These are phyloP conservation scores for Saturnispora sekii DNA, from an alignment of 805 yeast genomes.

Conservation along the genomic window DNA sequence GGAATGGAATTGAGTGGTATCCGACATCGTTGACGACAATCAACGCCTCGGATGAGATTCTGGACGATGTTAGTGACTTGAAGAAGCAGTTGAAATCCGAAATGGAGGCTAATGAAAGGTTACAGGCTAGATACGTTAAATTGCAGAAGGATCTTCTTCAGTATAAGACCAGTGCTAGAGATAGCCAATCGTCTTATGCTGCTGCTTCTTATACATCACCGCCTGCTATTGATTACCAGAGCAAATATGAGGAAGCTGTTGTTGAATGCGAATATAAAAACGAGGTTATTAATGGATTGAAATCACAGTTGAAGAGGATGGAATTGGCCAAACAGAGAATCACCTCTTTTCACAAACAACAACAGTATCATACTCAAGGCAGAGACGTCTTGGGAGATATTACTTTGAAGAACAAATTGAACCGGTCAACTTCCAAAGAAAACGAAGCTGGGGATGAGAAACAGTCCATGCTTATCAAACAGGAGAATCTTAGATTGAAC, in stretches of 20 bases:
- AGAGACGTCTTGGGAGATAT: constrained; percentile 5
- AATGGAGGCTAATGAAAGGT: constrained; percentile 24
- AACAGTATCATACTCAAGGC: neutral
- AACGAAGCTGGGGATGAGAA: constrained; percentile 14
- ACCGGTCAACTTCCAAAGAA: neutral
- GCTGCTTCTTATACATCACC: constrained; percentile 14
- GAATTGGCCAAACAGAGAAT: constrained; percentile 5
- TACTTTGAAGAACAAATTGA: neutral
- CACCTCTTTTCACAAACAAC: constrained; percentile 8
- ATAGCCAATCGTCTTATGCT: constrained; percentile 30
- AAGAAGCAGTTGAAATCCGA: constrained; percentile 19
- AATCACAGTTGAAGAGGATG: constrained; percentile 5
- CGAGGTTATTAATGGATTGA: constrained; percentile 20
- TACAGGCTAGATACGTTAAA: constrained; percentile 25
- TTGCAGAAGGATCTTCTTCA: constrained; percentile 28
- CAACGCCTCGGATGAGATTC: constrained; percentile 4
- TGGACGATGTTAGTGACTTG: constrained; percentile 7
- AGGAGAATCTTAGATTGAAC: constrained; percentile 27
- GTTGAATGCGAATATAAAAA: constrained; percentile 35
- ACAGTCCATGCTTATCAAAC: constrained; percentile 21
- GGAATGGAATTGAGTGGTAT: constrained; percentile 5
- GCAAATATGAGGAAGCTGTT: constrained; percentile 39
- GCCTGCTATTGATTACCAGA: constrained; percentile 27
- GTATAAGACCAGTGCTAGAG: constrained; percentile 21
- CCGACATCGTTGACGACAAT: constrained; percentile 4